Evolutionary conservation across 352 stramenopile genomes (phyloP), one percentile per base, ranked within the genome.

Genomic region (Pilasporangium apinafurcum): DNA sequence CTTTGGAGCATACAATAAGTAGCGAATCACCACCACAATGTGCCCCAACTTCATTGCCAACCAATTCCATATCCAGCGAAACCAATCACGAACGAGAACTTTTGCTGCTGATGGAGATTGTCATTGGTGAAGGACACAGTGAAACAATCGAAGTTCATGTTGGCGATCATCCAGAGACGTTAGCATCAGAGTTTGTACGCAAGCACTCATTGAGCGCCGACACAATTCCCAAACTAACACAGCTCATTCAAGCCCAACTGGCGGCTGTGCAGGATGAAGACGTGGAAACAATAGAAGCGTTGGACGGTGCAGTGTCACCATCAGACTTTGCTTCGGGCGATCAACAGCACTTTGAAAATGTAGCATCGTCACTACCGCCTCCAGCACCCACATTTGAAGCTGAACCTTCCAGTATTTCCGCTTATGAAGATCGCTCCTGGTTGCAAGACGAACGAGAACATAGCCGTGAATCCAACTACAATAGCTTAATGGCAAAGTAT

Each of bases 401-500:
- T 6, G 14, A 30, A 8, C 9, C 18, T 18, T 10, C 14, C 28
- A 37, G 24, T 39, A 8, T 13, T 24, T 16, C 34, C 16, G 4
- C 34, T 26, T 16, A 17, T 39, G 6, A 5, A 26, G 34, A n/a
- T 0, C n/a, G 6, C 42, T 32, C 18, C 10, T 8, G 26, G 22
- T 6, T 33, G 29, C 1, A 47, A 64, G 18, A 58, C 17, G 60
- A 69, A 44, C 57, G 65, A 31, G 72, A 88, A 42, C 58, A 75
- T 29, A 44, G 72, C 35, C 71, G 74, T 8, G 77, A 87, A 45
- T 65, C 61, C 47, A 83, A 57, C 36, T 91, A 89, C 58, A 83
- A 85, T 35, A 67, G 60, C 39, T 59, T 91, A 17, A 71, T 86
- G 60, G 73, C 77, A 39, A 83, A 83, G 36, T 91, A 87, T 55